Conservation (phyloP, 805 yeast genomes). For the Ogataea kodamae region DNA sequence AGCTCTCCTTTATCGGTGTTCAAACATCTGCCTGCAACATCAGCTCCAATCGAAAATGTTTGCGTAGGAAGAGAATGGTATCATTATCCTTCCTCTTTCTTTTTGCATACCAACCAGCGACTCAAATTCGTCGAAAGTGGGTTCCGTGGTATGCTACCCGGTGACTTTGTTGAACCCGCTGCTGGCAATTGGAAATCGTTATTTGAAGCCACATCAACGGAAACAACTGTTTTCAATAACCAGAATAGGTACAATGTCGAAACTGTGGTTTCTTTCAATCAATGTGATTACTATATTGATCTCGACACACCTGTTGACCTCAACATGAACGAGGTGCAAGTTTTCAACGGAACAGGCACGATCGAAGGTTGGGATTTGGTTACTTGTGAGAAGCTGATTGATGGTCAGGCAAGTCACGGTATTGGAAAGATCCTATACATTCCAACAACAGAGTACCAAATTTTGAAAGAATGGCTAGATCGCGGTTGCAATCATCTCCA, state of each 20-base stretch:
- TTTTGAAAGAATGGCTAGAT: neutral
- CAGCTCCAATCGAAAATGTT: constrained; percentile 41
- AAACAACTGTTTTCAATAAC: constrained; percentile 73
- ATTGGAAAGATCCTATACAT: constrained; percentile 49
- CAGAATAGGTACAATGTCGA: constrained; percentile 60
- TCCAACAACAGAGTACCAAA: constrained; percentile 10
- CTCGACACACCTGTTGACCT: constrained; percentile 45
- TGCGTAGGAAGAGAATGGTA: constrained; percentile 97
- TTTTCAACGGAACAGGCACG: constrained; percentile 11
- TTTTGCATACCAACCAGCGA: constrained; percentile 61
- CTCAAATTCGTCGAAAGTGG: constrained; percentile 70
- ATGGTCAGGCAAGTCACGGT: constrained; percentile 51
- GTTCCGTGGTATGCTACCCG: constrained; percentile 85
- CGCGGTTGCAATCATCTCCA: neutral
- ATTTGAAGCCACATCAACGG: constrained; percentile 38
- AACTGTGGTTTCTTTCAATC: constrained; percentile 44
- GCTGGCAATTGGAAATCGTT: constrained; percentile 20
- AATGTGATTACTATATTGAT: constrained; percentile 74
- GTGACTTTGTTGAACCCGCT: constrained; percentile 59
- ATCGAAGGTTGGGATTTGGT: constrained; percentile 45
- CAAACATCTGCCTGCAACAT: constrained; percentile 34
- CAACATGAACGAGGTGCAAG: constrained; percentile 42
- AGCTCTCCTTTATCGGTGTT: constrained; percentile 68
- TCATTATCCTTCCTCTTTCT: constrained; percentile 84
- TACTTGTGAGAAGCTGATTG: constrained; percentile 47